Evolutionary conservation across 31 red algal species (phyloP).

Genomic region (Asparagopsis taxiformis): DNA sequence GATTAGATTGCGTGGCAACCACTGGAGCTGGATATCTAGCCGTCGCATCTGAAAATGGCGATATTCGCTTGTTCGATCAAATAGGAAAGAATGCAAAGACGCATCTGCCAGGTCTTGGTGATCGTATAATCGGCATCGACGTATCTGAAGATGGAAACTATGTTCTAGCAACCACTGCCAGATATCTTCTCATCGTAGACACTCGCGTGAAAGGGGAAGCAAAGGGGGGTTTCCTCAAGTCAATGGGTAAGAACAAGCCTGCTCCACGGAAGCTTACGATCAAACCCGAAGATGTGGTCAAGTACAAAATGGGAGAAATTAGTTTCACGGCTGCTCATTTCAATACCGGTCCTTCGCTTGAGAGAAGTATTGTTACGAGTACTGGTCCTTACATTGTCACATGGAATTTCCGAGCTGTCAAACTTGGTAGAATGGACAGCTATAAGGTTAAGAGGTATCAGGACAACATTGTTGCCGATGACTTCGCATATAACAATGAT

Average conservation of each 20-base stretch:
- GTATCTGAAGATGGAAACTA: conserved; percentile 80
- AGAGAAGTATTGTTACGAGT: conserved; percentile 81
- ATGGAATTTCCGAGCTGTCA: conserved; percentile 88
- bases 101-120: conserved; percentile 80
- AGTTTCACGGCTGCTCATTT: conserved; percentile 83
- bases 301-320: conserved; percentile 74
- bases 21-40: conserved; percentile 74
- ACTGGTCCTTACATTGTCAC: conserved; percentile 82
- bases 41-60: conserved; percentile 76
- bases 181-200: conserved; percentile 74
- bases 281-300: conserved; percentile 61
- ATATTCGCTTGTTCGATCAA: conserved; percentile 77
- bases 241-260: conserved; percentile 86
- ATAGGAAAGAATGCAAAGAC: conserved; percentile 90
- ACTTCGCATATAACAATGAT: conserved; percentile 78
- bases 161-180: conserved; percentile 73
- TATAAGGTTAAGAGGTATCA: conserved; percentile 74
- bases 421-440: conserved; percentile 49
- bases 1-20: conserved; percentile 64
- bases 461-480: conserved; percentile 83
- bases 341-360: conserved; percentile 68
- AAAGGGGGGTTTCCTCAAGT: conserved; percentile 69
- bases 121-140: conserved; percentile 76
- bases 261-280: conserved; percentile 64
- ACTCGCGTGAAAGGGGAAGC: conserved; percentile 64